A percentile compares a stretch with the other conserved stretches of the same genome.
Conservation (phyloP, 2,329 filamentous ascomycete genomes). For the Colletotrichum tropicicola region DNA sequence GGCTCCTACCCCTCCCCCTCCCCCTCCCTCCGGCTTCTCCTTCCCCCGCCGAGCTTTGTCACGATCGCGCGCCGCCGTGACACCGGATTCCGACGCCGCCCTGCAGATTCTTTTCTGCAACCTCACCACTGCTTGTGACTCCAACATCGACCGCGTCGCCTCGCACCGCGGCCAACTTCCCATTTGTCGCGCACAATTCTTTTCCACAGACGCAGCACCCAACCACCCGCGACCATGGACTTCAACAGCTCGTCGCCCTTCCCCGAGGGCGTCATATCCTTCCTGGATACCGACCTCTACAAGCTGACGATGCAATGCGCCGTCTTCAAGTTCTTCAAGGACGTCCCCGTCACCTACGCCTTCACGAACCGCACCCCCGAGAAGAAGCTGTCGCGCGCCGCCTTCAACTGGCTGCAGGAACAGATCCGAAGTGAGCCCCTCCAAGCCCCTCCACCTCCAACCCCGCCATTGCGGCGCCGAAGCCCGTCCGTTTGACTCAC, state of each 20-base stretch:
- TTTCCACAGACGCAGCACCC: background rate
- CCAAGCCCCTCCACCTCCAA: slow-evolving; percentile 4
- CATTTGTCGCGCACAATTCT: too few relatives aligned
- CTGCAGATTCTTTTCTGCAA: too few relatives aligned
- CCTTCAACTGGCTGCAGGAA: slow-evolving; percentile 84
- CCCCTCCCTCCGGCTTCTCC: background rate
- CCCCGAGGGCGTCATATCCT: slow-evolving; percentile 82
- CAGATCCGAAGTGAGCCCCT: slow-evolving; percentile 77
- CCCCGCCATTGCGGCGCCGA: background rate
- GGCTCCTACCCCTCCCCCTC: slow-evolving; percentile 11
- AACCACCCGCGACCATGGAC: slow-evolving; percentile 55
- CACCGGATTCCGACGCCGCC: too few relatives aligned
- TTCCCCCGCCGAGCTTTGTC: too few relatives aligned
- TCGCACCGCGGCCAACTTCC: too few relatives aligned
- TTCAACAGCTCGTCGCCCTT: slow-evolving; percentile 73
- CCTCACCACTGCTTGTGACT: too few relatives aligned
- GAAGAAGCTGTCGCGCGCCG: slow-evolving; percentile 86
- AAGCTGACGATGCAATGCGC: slow-evolving; percentile 99
- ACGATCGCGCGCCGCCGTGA: too few relatives aligned
- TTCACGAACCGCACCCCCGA: slow-evolving; percentile 96
- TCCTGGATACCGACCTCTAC: slow-evolving; percentile 87
- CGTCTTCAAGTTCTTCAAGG: slow-evolving; percentile 89
- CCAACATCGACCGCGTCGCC: too few relatives aligned
- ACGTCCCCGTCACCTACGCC: slow-evolving; percentile 84
- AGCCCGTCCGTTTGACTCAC: slow-evolving; percentile 19